Evolutionary conservation across 1,284 basidiomycete species (phyloP), one percentile per base, ranked within the genome.

Genomic region (Stygiomarasmius scandens): DNA sequence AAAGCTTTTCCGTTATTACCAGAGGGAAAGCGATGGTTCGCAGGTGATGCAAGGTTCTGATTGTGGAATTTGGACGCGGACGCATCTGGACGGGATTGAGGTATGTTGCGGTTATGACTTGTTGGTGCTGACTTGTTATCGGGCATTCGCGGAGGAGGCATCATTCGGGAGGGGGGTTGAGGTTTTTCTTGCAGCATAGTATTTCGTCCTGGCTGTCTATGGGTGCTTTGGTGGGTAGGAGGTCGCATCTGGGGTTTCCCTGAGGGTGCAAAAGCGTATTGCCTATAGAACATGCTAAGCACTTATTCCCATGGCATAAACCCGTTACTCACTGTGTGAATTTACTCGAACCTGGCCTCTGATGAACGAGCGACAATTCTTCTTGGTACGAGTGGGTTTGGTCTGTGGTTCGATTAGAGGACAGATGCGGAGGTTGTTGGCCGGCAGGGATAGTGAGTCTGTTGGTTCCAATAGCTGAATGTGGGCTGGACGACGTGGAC

Each of bases 371-470:
- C 64, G 63, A 63, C 54, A 34, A 55, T 58, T 57, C 62, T 58
- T 54, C 25, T 38, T 38, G 23, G 23, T 8, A 16, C 20, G 14
- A 52, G 19, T 41, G 36, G 19, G 29, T 24, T 29, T 49, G 61
- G 52, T 23, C 54, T 54, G 45, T 50, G 34, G 36, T 64, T 66
- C 58, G 70, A 52, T 70, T 72, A 44, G 71, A 69, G 11, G 73
- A 69, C 54, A 85, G 74, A 44, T 70, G 73, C 12, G 82, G 81
- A 49, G 77, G 75, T 54, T 78, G 76, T 62, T 84, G 83, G 47
- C 77, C 77, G 16, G 75, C 80, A 20, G 82, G 82, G 34, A 87
- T 73, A 1, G 86, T 89, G 44, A 89, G 73, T 65, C 88, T 72
- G 60, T 79, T 72, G 19, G 84, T 84, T 43, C 75, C 84, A 25